A percentile compares a stretch with the other conserved stretches of the same genome.
Conservation (phyloP, 2,329 filamentous ascomycete genomes). For the Colletotrichum agaves region DNA sequence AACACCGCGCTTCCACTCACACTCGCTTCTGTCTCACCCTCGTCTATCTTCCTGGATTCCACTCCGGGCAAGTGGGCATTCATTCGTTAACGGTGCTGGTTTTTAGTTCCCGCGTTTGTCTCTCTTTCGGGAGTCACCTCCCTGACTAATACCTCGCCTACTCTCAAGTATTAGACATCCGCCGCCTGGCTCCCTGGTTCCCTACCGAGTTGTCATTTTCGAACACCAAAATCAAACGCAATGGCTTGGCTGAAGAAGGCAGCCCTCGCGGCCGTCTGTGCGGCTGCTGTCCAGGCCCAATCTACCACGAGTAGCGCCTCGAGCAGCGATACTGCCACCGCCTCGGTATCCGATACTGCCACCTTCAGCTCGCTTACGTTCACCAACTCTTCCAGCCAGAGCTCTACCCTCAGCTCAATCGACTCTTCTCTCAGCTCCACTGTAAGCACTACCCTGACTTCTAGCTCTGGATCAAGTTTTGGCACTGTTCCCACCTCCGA, state of each 20-base stretch:
- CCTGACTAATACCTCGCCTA: not conserved
- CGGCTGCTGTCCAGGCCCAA: not conserved
- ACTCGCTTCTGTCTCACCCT: conserved; percentile 18
- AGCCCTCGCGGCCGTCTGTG: conserved; percentile 13
- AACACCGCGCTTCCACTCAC: conserved; percentile 20
- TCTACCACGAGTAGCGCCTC: not conserved
- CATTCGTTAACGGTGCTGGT: conserved; percentile 26
- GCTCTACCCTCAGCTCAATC: not conserved
- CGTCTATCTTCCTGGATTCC: conserved; percentile 15
- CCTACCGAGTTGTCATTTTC: not conserved
- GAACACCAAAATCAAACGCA: not conserved
- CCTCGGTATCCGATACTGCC: too few relatives aligned
- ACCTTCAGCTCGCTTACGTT: not conserved
- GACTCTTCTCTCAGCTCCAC: not conserved
- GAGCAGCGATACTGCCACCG: too few relatives aligned
- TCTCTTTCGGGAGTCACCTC: conserved; percentile 4
- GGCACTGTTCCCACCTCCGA: not conserved
- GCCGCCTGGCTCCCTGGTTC: not conserved
- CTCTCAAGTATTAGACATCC: conserved; percentile 2
- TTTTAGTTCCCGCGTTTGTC: conserved; percentile 16
- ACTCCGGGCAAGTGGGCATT: conserved; percentile 26
- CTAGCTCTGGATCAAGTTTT: not conserved
- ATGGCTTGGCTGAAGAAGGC: conserved; percentile 28
- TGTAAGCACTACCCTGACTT: not conserved
- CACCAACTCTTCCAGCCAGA: not conserved